Base-by-base conservation (phyloP, 176 grass and related monocot genomes). In the Areca catechu region DNA sequence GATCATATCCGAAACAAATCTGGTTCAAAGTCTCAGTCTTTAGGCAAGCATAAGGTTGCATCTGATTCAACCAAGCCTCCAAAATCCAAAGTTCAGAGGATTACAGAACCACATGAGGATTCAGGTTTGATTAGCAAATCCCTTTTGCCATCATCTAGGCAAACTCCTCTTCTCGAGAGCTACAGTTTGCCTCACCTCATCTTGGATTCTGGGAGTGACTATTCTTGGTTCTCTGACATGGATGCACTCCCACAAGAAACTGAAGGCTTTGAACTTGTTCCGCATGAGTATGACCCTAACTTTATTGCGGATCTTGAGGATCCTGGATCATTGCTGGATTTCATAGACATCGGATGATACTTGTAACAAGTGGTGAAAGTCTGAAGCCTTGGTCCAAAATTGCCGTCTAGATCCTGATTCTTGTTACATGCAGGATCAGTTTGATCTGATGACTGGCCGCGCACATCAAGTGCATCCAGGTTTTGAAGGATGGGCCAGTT, bases 321-420 rank as follows among this genome's bases (percentile, higher is more conserved):
- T 24, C 77, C 83, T 48, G 81, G 88, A 56, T 80, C 84, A 56
- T 68, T 89, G 63, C 70, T 62, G 22, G 84, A 98, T 81, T 78
- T 98, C 51, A 85, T 84, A 48, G 93, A 92, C 50, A 71, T 92
- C 5, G 88, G 93, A 77, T 98, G 78, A 89, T 30, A 6, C 51
- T 7, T 67, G 17, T n/a, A 1, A 15, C 16, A 55, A 16, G 6
- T 53, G 24, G 20, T 22, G n/a, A 10, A 67, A 29, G 6, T 34
- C 3, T 20, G 30, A 34, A 21, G 23, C 50, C 15, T 43, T 43
- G 9, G 20, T 19, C 20, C 65, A 6, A 18, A 54, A 23, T 25
- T 27, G 5, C 25, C 18, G 20, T 25, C 19, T 7, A 10, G 28
- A 18, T 4, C n/a, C 50, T 15, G 50, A 14, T 17, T 43, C 65